Base-by-base conservation (phyloP, 1,284 basidiomycete genomes). In the Pseudozyma pruni region DNA sequence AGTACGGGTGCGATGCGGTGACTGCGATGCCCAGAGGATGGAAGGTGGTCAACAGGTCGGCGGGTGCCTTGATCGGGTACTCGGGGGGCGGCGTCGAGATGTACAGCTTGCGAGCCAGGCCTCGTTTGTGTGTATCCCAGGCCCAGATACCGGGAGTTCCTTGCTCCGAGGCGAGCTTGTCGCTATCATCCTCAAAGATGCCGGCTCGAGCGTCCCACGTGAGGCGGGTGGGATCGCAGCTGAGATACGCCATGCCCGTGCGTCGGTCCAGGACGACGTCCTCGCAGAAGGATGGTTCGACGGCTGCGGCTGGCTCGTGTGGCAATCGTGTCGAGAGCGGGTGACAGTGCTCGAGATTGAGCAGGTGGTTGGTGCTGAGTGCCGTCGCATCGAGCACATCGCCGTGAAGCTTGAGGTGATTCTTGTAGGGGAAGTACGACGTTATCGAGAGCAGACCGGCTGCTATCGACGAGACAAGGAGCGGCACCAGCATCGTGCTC, bases 211-310 rank as follows among this genome's bases (percentile, higher is more conserved):
- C 72, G 37, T 76, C 74, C 59, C 69, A 72, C 8, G 64, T 72
- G 16, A 72, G 58, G 39, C 72, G 33, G 3, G 64, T 64, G 17
- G 72, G 72, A 23, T 76, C 74, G 34, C 74, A 76, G 49, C 63
- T 58, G 27, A 76, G 42, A 49, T 76, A 76, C 1, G 74, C 74
- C 47, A 69, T 48, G 4, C 72, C 69, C 0, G 74, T 58, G 14
- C 55, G 63, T 9, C 42, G 53, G 32, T 76, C 72, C 2, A 74
- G 58, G 2, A 60, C 69, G 13, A 74, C 47, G 40, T 76, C 74
- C 34, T 76, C 74, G 56, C 74, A 76, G 53, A 64, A 69, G 13
- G 61, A 59, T 2, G 70, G 63, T 47, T 68, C 70, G n/a, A 55
- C 58, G 0, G 71, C 51, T 10, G 52, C 58, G n/a, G 70, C 66